Conservation (phyloP, 371 early-diverging fungal species). For the Fennellomyces sp. region DNA sequence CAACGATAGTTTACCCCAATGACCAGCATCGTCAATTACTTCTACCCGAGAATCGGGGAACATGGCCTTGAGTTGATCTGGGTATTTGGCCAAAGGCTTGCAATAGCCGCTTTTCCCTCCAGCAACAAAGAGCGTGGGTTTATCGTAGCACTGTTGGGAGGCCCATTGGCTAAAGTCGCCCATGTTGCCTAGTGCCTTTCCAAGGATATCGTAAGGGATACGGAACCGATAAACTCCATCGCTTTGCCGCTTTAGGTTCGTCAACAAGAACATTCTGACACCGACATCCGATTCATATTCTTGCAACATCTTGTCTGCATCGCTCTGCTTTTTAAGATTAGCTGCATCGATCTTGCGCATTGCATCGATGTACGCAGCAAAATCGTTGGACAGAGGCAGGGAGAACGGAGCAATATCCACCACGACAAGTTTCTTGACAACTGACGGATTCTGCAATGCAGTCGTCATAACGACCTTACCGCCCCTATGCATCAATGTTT, state of each 20-base stretch:
- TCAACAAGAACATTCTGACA: constrained; percentile 87
- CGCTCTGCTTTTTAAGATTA: constrained; percentile 57
- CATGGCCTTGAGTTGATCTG: constrained; percentile 51
- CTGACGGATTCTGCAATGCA: constrained; percentile 60
- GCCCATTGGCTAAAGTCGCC: constrained; percentile 55
- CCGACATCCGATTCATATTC: constrained; percentile 55
- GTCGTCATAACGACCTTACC: constrained; percentile 90
- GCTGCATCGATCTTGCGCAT: constrained; percentile 74
- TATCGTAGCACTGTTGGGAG: background rate
- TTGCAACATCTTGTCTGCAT: constrained; percentile 78
- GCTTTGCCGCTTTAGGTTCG: constrained; percentile 73
- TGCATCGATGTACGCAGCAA: constrained; percentile 59
- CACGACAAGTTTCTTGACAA: constrained; percentile 73
- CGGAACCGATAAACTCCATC: constrained; percentile 62
- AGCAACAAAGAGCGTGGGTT: constrained; percentile 77
- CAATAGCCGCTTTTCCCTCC: constrained; percentile 77
- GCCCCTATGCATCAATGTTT: constrained; percentile 61
- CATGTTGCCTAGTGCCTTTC: constrained; percentile 54
- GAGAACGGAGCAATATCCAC: constrained; percentile 86
- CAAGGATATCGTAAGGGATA: constrained; percentile 73
- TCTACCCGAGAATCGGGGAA: constrained; percentile 71
- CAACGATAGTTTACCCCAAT: constrained; percentile 91
- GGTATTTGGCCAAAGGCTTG: constrained; percentile 39
- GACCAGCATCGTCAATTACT: constrained; percentile 74
- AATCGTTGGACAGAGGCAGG: constrained; percentile 54